Evolutionary conservation across 768 basidiomycete species (phyloP).

Genomic region (Botryobasidium botryosum): DNA sequence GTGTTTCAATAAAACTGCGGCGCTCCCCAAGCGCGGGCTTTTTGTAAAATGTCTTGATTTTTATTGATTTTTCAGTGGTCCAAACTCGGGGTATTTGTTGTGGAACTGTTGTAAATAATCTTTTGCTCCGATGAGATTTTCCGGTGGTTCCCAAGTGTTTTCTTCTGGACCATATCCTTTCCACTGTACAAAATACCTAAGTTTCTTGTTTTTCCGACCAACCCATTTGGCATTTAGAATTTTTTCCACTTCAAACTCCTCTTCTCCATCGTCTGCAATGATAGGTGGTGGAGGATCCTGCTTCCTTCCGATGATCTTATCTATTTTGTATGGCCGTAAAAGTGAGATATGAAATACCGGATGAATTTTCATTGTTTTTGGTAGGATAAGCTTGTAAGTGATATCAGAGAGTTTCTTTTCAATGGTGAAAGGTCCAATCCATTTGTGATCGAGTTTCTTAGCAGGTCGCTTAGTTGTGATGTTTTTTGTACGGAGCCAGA

Average conservation of each 20-base stretch:
- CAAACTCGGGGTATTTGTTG: too few relatives aligned
- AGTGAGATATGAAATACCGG: slow-evolving; percentile 5
- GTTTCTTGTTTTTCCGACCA: neutral
- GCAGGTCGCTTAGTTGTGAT: slow-evolving; percentile 1
- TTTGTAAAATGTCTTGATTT: too few relatives aligned
- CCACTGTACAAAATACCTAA: slow-evolving; percentile 19
- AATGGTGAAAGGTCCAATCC: slow-evolving; percentile 2
- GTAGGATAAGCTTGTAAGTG: slow-evolving; percentile 1
- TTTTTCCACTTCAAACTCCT: slow-evolving; percentile 13
- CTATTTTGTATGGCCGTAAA: neutral
- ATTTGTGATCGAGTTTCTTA: neutral
- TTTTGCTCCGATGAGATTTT: too few relatives aligned
- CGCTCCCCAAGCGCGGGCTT: too few relatives aligned
- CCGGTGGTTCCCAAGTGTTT: too few relatives aligned
- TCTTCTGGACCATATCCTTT: slow-evolving; percentile 16
- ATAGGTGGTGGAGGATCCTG: slow-evolving; percentile 1
- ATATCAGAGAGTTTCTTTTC: neutral
- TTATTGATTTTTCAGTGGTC: too few relatives aligned
- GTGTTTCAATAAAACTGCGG: too few relatives aligned
- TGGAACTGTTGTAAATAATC: too few relatives aligned
- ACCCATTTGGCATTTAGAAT: slow-evolving; percentile 13
- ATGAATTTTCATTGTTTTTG: too few relatives aligned
- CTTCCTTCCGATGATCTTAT: neutral
- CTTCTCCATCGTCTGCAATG: slow-evolving; percentile 9
- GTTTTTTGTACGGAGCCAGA: neutral